A percentile compares a stretch with the other conserved stretches of the same genome.
Conservation (phyloP, 2,329 filamentous ascomycete species). For the Stromatinia cepivora region DNA sequence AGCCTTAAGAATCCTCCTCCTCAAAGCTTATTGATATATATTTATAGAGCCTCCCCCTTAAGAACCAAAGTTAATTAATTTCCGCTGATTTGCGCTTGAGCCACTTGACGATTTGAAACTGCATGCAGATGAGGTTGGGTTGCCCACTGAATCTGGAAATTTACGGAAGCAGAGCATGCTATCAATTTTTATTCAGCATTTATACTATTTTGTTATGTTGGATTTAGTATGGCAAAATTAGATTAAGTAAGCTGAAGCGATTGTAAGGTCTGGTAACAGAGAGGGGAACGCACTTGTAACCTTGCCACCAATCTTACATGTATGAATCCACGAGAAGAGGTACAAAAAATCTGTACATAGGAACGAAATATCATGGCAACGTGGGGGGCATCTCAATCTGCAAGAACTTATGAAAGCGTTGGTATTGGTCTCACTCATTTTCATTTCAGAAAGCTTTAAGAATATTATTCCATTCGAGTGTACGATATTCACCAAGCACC, state of each 20-base stretch:
- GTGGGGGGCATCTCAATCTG: background rate
- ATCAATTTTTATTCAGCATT: too few species aligned
- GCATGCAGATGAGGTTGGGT: background rate
- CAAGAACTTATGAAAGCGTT: background rate
- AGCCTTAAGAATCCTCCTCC: background rate
- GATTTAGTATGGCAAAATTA: background rate
- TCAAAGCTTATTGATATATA: background rate
- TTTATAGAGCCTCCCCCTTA: background rate
- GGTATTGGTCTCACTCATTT: background rate
- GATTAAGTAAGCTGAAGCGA: background rate
- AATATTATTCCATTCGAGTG: background rate
- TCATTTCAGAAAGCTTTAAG: background rate
- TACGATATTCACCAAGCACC: background rate
- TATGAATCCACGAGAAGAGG: background rate
- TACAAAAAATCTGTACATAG: background rate
- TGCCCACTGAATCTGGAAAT: background rate
- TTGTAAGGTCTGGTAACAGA: background rate
- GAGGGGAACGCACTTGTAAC: background rate
- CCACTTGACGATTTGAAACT: background rate
- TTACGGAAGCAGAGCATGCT: background rate
- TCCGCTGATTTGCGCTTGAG: background rate
- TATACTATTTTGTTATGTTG: background rate
- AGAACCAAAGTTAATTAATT: too few species aligned
- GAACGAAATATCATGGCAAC: fast-evolving
- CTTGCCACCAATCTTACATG: background rate